Conservation (phyloP, 495 filamentous ascomycete genomes). For the Umbilicaria muhlenbergii region DNA sequence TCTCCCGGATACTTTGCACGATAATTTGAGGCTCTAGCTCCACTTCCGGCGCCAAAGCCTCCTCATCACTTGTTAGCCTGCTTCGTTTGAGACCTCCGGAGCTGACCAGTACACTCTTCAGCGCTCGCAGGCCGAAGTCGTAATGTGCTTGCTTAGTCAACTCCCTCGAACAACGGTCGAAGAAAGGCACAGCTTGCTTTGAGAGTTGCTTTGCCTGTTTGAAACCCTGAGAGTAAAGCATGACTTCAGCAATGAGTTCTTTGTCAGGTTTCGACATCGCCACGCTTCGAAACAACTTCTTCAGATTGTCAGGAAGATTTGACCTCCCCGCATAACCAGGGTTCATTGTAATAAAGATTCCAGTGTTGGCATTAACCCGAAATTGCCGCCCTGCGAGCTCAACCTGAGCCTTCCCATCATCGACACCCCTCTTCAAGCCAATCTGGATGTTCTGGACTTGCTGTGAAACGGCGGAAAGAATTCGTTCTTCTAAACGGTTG, state of each 20-base stretch:
- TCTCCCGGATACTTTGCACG: slow-evolving; percentile 94
- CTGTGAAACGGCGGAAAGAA: slow-evolving; percentile 93
- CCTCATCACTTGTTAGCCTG: slow-evolving; percentile 39
- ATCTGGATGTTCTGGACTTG: slow-evolving; percentile 98
- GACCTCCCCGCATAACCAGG: slow-evolving; percentile 96
- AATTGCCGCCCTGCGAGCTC: slow-evolving; percentile 85
- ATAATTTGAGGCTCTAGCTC: slow-evolving; percentile 88
- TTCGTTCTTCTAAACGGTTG: slow-evolving; percentile 93
- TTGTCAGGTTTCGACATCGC: slow-evolving; percentile 99
- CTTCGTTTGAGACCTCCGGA: slow-evolving; percentile 90
- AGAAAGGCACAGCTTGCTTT: slow-evolving; percentile 92
- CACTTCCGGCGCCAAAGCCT: slow-evolving; percentile 21
- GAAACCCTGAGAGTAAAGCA: slow-evolving; percentile 99
- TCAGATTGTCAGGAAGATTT: slow-evolving; percentile 94
- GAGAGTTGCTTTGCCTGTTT: slow-evolving; percentile 85
- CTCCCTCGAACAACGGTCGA: slow-evolving; percentile 66
- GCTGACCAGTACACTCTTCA: slow-evolving; percentile 96
- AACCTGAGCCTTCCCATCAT: slow-evolving; percentile 70
- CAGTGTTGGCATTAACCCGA: slow-evolving; percentile 75
- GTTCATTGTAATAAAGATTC: slow-evolving; percentile 99
- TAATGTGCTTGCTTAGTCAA: slow-evolving; percentile 97
- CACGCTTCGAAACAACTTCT: slow-evolving; percentile 97
- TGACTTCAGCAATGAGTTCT: slow-evolving; percentile 97
- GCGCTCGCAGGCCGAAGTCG: slow-evolving; percentile 90
- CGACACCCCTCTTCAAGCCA: slow-evolving; percentile 65